Evolutionary conservation across 2,329 filamentous ascomycete genomes (phyloP), one percentile per base, ranked within the genome.

Genomic region (Hymenoscyphus salicellus): DNA sequence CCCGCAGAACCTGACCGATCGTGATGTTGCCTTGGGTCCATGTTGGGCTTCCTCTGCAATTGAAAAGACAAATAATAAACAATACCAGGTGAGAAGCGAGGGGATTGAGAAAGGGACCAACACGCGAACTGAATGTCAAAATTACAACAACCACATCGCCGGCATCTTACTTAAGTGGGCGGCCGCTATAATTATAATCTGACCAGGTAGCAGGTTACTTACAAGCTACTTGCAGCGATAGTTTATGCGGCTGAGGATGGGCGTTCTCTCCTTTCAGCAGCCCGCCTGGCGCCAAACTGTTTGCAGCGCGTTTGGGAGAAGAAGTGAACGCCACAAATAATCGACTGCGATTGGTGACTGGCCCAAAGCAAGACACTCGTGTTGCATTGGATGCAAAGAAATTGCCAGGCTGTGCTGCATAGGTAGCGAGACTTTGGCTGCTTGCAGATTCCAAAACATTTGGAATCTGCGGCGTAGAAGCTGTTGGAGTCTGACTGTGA

Each of bases 201-300:
- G 58, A 23, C 33, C 46, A 38, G 30, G n/a, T 38, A 26, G 10
- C 36, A 38, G 57, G 30, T 23, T 60, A 52, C 46, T 26, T 52
- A 23, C 36, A 14, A 11, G 20, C 46, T 52, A 23, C 11, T 14
- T 52, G 46, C 23, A 52, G 10, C 20, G 20, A 52, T 26, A 11
- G 20, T 26, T 26, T 26, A 26, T 60, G 60, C 60, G 60, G 60
- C 60, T 61, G 60, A 56, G 14, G 36, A n/a, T 30, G 32, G 60
- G 46, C 46, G 46, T 52, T 20, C 28, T 55, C 49, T 61, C 30
- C 7, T 30, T 61, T 41, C 46, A 56, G 46, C 60, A 61, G 43
- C 30, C 28, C 17, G 43, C 59, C 43, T 38, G 46, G 23, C 36
- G 20, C 60, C 36, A 32, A 55, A 56, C 32, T 26, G 23, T 36